Evolutionary conservation across 2,329 filamentous ascomycete species (phyloP).

Genomic region (Fusarium sp.): DNA sequence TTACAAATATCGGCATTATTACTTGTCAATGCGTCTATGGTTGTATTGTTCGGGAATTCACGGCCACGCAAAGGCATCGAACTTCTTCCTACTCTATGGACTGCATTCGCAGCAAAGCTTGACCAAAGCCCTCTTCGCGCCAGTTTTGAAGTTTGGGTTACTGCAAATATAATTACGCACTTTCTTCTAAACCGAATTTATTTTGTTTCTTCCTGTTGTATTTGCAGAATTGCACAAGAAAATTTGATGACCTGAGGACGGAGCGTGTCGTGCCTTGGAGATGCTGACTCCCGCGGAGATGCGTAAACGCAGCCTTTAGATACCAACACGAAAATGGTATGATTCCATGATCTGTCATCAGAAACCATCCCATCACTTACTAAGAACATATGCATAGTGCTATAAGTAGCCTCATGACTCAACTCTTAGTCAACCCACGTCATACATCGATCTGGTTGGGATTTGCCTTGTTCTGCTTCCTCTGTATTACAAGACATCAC

Average conservation of each 20-base stretch:
- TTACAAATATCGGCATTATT: constrained; percentile 2
- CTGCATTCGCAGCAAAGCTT: background rate
- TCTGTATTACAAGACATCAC: too few relatives aligned
- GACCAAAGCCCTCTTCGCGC: rapidly evolving
- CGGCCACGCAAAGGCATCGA: background rate
- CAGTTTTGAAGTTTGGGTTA: background rate
- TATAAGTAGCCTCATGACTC: background rate
- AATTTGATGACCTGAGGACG: background rate
- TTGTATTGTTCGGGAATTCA: background rate
- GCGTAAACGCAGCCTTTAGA: background rate
- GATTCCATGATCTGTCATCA: constrained; percentile 11
- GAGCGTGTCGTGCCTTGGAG: background rate
- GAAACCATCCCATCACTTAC: constrained; percentile 5
- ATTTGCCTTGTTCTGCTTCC: background rate
- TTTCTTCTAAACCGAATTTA: too few relatives aligned
- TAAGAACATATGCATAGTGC: background rate
- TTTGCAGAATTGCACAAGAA: background rate
- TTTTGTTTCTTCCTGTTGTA: background rate
- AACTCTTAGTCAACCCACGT: constrained; percentile 1
- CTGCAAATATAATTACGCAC: rapidly evolving
- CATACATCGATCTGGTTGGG: background rate
- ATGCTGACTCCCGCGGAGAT: constrained; percentile 25
- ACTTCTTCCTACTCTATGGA: background rate
- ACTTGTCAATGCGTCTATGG: background rate
- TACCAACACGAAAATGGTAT: constrained; percentile 8